Evolutionary conservation across 2,329 filamentous ascomycete species (phyloP), one percentile per base, ranked within the genome.

Genomic region (Blumeriella jaapii): DNA sequence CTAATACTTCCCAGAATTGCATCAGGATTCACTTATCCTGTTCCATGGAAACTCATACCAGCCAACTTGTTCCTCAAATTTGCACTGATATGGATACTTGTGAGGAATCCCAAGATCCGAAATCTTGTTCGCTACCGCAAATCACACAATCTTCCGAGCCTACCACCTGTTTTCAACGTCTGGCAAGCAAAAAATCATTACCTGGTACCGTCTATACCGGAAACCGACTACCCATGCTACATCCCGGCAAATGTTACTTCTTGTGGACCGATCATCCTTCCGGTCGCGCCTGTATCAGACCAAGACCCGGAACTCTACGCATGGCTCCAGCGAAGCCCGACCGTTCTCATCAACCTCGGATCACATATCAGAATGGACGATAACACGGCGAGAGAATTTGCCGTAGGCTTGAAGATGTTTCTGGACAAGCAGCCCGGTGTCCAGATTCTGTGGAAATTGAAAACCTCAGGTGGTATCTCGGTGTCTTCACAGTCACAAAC

Each of bases 311-410:
- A 60, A n/a, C 49, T 71, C 6, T 47, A 51, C 1, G 27, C 28
- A 1, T 71, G 67, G 68, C 52, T 70, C 3, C 41, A 47, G 1
- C 46, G 51, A 2, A 53, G 53, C 0, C 61, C 63, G 2, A 69
- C 64, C 0, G 49, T 71, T 0, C 57, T 67, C n/a, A 55, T 71
- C 20, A 68, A 65, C 39, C 49, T 70, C 1, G 68, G 68, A 0
- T 63, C 64, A 0, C 43, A 47, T 14, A 31, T 47, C 8, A 17
- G 32, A 11, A 41, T 44, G 25, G 46, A 46, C 13, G 28, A 35
- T 5, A 20, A 35, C 0, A 55, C 61, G 29, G 61, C 60, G 0
- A 30, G 51, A 6, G 59, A 63, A 19, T 56, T 69, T 19, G 59
- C 61, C 0, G 29, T 26, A 0, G 60, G 59, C 0, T 23, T 69